These are phyloP conservation scores for Boletus barrowsii DNA, from an alignment of 768 basidiomycete species.

Conservation along the genomic window DNA sequence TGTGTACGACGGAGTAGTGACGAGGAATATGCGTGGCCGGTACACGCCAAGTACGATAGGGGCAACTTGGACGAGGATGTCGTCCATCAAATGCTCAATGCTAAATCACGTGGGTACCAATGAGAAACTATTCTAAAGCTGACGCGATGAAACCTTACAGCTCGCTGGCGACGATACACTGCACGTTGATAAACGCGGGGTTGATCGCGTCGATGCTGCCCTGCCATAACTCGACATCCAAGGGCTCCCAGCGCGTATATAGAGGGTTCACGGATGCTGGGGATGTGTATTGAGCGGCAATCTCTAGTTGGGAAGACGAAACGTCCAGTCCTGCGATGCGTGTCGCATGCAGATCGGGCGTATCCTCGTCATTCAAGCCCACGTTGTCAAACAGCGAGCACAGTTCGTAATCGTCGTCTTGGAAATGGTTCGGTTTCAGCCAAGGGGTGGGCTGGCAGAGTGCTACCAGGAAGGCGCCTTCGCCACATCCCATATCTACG, in stretches of 20 bases:
- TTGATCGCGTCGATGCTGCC: conserved; percentile 72
- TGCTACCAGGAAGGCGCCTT: conserved; percentile 67
- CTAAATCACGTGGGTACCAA: conserved; percentile 37
- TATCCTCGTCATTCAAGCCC: conserved; percentile 34
- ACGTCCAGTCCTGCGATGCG: conserved; percentile 71
- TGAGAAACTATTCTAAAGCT: background rate
- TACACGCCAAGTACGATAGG: conserved; percentile 76
- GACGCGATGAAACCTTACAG: conserved; percentile 51
- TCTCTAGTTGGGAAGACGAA: conserved; percentile 47
- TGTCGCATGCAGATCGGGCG: conserved; percentile 55
- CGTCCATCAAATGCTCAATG: conserved; percentile 72
- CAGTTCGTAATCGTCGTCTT: conserved; percentile 19
- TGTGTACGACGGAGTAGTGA: conserved; percentile 84
- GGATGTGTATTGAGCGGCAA: conserved; percentile 47
- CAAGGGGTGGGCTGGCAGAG: conserved; percentile 76
- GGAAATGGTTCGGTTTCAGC: conserved; percentile 38
- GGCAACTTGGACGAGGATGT: conserved; percentile 59
- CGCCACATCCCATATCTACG: conserved; percentile 82
- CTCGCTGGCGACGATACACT: conserved; percentile 77
- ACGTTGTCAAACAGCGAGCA: conserved; percentile 22
- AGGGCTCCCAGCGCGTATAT: conserved; percentile 63
- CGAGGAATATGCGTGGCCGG: conserved; percentile 64
- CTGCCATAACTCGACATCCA: conserved; percentile 67
- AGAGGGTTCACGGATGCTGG: conserved; percentile 36
- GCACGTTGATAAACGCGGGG: conserved; percentile 55